phyloP scores from a whole-genome alignment of 495 filamentous ascomycete species.

The Melanomma pulvis-pyrius region DNA sequence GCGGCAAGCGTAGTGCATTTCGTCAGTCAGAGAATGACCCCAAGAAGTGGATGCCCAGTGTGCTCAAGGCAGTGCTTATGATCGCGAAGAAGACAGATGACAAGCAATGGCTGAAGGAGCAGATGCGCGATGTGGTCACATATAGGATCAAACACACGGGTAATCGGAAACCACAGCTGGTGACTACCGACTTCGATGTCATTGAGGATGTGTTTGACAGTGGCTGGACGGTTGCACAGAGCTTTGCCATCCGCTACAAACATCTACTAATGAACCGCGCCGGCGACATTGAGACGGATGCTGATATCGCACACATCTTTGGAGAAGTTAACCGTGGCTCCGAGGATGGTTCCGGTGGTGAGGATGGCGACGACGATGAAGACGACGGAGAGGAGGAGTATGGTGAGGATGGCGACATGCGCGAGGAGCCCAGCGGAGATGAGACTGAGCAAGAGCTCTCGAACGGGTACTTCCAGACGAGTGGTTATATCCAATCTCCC shows the following conservation, averaged over 20 bases:
- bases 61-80: constrained; percentile 24
- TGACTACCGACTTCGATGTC: constrained; percentile 32
- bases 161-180: constrained; percentile 30
- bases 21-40: constrained; percentile 23
- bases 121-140: constrained; percentile 20
- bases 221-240: constrained; percentile 13
- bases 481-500: not conserved
- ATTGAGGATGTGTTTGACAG: constrained; percentile 24
- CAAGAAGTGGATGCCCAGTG: constrained; percentile 24
- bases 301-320: not conserved
- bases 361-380: constrained; percentile 5
- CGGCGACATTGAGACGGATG: not conserved
- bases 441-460: not conserved
- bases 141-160: constrained; percentile 29
- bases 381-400: not conserved
- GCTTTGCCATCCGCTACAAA: constrained; percentile 28
- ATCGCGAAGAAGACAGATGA: constrained; percentile 18
- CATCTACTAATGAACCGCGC: constrained; percentile 12
- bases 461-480: not conserved
- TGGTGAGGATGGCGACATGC: not conserved
- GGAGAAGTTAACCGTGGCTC: not conserved
- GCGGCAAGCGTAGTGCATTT: constrained; percentile 2
- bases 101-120: constrained; percentile 2
- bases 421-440: not conserved
- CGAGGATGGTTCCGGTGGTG: not conserved